Base-by-base conservation (phyloP, 768 basidiomycete genomes). In the Suillus clintonianus region DNA sequence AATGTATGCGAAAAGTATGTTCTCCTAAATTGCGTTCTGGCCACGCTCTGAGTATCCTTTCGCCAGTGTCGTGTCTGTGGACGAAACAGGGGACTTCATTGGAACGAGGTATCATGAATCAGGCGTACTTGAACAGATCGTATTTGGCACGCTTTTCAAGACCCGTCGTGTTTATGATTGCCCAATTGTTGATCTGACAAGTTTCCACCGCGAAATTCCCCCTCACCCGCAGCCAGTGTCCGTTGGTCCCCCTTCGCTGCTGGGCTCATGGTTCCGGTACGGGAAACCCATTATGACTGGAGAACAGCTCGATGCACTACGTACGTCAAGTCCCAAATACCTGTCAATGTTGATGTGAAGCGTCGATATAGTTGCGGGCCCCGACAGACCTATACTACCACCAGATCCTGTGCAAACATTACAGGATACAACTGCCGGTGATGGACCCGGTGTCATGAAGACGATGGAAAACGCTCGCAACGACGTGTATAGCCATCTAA, bases 211-310 rank as follows among this genome's bases (percentile, higher is more conserved):
- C 6, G 65, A 68, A 1, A 71, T 86, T 0, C 85, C 88, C n/a
- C 64, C 83, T 34, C 84, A 86, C 65, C 89, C 89, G 2, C 83
- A 85, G 62, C 89, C 87, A 13, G 82, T 89, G 4, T 82, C 86
- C 17, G 73, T 86, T 36, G 88, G 85, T 0, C 88, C 87, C 15
- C 67, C 83, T 9, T 86, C 87, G 24, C 66, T 86, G 9, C 71
- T 88, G 17, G 80, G 84, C 34, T 82, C 85, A 4, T 88, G 87
- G 80, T 81, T 90, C 63, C 76, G 79, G 3, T 83, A 81, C 62
- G 82, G 79, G 36, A 66, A 66, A 7, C 78, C 80, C 63, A 80
- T 78, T 5, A 79, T 84, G 71, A 82, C 84, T 0, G 90, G 89
- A 19, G 82, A 82, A 22, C 83, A 89, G 69, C 72, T 91, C 17